phyloP scores from a whole-genome alignment of 306 rosid genomes.

The Quercus robur region DNA sequence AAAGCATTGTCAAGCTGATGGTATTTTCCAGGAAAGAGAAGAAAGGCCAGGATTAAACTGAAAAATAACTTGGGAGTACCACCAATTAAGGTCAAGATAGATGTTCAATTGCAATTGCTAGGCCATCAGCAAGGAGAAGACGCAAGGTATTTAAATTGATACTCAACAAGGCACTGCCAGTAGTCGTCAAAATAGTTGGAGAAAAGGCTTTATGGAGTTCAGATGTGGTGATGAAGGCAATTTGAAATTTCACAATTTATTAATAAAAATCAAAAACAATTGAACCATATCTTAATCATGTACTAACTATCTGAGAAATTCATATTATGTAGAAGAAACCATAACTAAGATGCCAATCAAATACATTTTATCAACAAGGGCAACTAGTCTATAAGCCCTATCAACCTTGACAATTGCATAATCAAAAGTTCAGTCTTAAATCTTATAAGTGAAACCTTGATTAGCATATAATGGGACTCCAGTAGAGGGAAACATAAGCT shows the following conservation, averaged over 20 bases:
- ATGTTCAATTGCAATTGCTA: neutral
- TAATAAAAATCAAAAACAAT: neutral
- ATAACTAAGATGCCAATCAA: neutral
- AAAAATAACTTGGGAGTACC: neutral
- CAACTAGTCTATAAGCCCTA: neutral
- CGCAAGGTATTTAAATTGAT: neutral
- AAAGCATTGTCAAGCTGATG: constrained; percentile 5
- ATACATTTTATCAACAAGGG: neutral
- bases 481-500: neutral
- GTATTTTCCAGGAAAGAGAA: neutral
- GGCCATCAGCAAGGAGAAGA: neutral
- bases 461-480: neutral
- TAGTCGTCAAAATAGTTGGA: neutral
- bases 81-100: neutral
- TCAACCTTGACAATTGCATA: neutral
- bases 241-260: neutral
- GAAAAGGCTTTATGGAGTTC: neutral
- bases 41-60: neutral
- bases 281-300: neutral
- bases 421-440: neutral
- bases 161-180: neutral
- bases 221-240: neutral
- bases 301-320: neutral
- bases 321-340: neutral
- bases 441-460: neutral